Base-by-base conservation (phyloP, 257 asterid species). In the Voacanga thouarsii region DNA sequence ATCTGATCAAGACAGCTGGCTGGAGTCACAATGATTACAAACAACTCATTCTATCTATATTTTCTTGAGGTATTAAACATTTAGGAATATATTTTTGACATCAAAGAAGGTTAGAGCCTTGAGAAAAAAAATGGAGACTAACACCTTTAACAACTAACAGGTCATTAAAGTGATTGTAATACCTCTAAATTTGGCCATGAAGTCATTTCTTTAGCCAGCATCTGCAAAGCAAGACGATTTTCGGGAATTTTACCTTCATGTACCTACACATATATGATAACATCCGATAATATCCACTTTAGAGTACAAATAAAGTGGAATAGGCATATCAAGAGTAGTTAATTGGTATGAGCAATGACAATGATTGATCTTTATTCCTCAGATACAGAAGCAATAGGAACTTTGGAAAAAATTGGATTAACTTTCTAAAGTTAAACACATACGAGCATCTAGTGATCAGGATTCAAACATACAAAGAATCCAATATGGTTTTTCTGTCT, bases 161-260 rank as follows among this genome's bases (percentile, higher is more conserved):
- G 37, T 41, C 70, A 12, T 43, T 57, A 18, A 70, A 43, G 2
- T 71, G 66, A 57, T 33, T 45, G 39, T 50, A 19, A 11, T 74
- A 92, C 99, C 95, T 95, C 98, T 79, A 95, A 84, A 82, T 95
- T 88, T 39, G 98, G 99, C 99, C 99, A 95, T 78, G 92, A 85
- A 78, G 71, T 82, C 94, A 95, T 87, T 82, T 95, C 98, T 84
- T 93, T 97, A 11, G 97, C 98, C 16, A 95, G 91, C 96, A 95
- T 85, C 76, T 77, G 88, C 87, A 95, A 84, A 67, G 96, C 92
- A 24, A 83, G 82, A 49, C 88, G 88, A 74, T 95, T 74, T 81
- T 87, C 78, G 6, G 99, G 99, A 73, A 93, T 86, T 81, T 89
- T 83, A 24, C 98, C 98, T 80, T 95, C 96, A 80, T 93, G 93